Evolutionary conservation across 352 stramenopile species (phyloP), one percentile per base, ranked within the genome.

Genomic region (Globisporangium nunn): DNA sequence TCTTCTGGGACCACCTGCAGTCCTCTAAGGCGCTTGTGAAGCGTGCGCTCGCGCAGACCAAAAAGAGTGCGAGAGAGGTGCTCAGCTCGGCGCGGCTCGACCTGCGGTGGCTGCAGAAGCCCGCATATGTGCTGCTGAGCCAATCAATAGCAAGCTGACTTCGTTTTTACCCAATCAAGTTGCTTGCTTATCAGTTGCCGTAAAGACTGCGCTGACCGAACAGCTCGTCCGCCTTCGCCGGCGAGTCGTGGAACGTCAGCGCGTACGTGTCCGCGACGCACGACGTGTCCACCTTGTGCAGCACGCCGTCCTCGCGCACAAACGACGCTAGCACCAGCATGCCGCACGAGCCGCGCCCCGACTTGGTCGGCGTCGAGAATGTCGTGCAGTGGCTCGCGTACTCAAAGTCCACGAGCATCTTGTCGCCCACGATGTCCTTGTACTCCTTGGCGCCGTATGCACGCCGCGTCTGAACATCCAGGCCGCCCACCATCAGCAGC

Each of bases 341-440:
- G 33, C 80, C 82, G 54, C 82, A 93, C 6, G 78, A 85, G 8
- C 63, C 39, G 30, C 71, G 64, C 23, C 74, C 73, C 8, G 58
- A 58, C 52, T 58, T 66, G 30, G 65, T 76, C 17, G 74, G 78
- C 39, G 82, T 91, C 49, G 82, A 87, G 61, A 92, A 90, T 2
- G 78, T 89, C 41, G 82, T 92, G 66, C 81, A 91, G 54, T 91
- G 81, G 12, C 69, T 71, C 31, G 78, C 78, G 48, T 85, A 70
- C 52, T 87, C 66, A 63, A 91, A 89, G 50, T 84, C 69, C 33
- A 89, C 74, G 23, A 87, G 66, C 67, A 88, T 85, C 37, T 66
- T 75, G 31, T 80, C 68, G 17, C 78, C 75, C 2, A 58, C 55
- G 39, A 88, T 63, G 45, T 57, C 58, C 33, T 76, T 58, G 58